Evolutionary conservation across 345 rosid species (phyloP).

Genomic region (Murraya koenigii): DNA sequence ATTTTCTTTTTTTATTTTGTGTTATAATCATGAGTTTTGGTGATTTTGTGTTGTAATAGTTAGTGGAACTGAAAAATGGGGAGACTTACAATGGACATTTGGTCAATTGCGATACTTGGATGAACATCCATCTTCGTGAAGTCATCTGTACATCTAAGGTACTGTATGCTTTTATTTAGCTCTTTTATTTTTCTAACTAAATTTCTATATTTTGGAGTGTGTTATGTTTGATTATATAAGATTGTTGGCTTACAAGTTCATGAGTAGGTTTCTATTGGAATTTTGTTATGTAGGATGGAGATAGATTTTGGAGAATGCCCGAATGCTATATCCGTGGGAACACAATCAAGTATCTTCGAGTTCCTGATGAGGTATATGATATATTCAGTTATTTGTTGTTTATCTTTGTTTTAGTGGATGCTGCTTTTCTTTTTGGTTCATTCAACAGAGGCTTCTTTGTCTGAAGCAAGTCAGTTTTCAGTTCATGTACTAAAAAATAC

Average conservation of each 20-base stretch:
- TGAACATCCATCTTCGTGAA: slow-evolving; percentile 99
- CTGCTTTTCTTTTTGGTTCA: background rate
- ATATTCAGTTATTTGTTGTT: background rate
- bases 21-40: slow-evolving; percentile 21
- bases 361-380: slow-evolving; percentile 88
- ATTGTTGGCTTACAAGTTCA: background rate
- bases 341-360: slow-evolving; percentile 96
- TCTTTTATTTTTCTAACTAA: background rate
- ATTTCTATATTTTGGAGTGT: slow-evolving; percentile 3
- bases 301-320: slow-evolving; percentile 99
- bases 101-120: slow-evolving; percentile 97
- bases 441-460: background rate
- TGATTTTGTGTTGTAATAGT: slow-evolving; percentile 41
- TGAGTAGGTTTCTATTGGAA: slow-evolving; percentile 2
- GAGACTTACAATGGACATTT: slow-evolving; percentile 98
- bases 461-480: background rate
- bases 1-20: background rate
- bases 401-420: background rate
- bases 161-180: background rate
- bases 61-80: slow-evolving; percentile 95
- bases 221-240: background rate
- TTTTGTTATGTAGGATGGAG: slow-evolving; percentile 72
- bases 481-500: background rate
- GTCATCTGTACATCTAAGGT: slow-evolving; percentile 99
- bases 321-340: slow-evolving; percentile 99